Percentiles rank a stretch among this genome's conserved stretches.
Evolutionary conservation across 768 basidiomycete genomes (phyloP).

Genomic region (Boletus rex-veris): DNA sequence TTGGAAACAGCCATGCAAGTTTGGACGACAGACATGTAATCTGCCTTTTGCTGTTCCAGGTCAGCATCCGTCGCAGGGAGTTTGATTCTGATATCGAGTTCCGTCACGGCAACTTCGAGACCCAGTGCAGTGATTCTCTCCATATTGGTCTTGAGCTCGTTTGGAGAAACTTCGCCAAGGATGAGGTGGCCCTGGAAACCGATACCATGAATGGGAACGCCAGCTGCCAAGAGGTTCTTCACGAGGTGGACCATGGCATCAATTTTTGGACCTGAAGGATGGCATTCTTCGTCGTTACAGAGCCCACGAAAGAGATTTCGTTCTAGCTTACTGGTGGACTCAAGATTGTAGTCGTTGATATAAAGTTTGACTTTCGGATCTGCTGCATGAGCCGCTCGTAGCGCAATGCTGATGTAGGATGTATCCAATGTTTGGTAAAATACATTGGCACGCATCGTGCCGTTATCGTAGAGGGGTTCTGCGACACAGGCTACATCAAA

Average conservation of each 20-base stretch:
- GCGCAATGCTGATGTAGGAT: constrained; percentile 49
- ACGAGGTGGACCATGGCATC: constrained; percentile 55
- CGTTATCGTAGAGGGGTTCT: constrained; percentile 47
- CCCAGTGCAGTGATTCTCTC: constrained; percentile 55
- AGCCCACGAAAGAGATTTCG: not conserved
- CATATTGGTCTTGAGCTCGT: constrained; percentile 43
- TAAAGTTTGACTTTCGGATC: constrained; percentile 33
- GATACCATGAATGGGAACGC: constrained; percentile 57
- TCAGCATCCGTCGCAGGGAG: constrained; percentile 45
- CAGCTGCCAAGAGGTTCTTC: constrained; percentile 41
- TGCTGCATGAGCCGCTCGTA: constrained; percentile 33
- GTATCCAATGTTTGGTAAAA: constrained; percentile 51
- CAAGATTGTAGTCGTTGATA: constrained; percentile 31
- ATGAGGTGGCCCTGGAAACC: constrained; percentile 61
- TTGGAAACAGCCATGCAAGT: constrained; percentile 44
- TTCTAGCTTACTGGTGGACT: constrained; percentile 19
- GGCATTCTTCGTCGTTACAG: not conserved
- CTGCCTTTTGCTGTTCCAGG: constrained; percentile 51
- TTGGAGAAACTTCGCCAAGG: constrained; percentile 50
- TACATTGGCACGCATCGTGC: constrained; percentile 49
- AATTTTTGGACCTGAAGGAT: constrained; percentile 22
- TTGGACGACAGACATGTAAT: constrained; percentile 53
- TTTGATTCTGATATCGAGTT: constrained; percentile 62
- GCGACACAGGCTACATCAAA: not conserved
- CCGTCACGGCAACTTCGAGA: constrained; percentile 66